Conservation (phyloP, 2,329 filamentous ascomycete genomes). For the Colletotrichum endophyticum region DNA sequence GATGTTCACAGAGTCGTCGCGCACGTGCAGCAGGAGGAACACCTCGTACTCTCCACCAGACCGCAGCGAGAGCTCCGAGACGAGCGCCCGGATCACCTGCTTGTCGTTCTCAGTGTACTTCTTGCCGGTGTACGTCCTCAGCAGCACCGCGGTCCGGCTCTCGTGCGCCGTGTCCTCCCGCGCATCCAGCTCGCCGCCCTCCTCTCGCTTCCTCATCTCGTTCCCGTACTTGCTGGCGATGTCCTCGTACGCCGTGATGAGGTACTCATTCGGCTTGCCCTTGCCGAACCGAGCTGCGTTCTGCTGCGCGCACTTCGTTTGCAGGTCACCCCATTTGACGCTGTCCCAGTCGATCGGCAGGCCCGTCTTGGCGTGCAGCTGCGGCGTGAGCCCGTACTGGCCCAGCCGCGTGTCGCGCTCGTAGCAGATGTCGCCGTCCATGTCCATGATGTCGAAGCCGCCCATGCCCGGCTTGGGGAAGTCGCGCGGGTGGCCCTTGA, state of each 20-base stretch:
- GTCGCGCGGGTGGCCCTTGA: conserved; percentile 62
- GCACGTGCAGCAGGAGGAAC: conserved; percentile 80
- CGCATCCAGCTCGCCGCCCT: background rate
- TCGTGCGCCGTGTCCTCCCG: background rate
- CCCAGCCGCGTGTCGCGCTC: conserved; percentile 74
- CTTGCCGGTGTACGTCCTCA: conserved; percentile 78
- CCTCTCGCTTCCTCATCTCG: background rate
- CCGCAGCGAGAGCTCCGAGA: conserved; percentile 77
- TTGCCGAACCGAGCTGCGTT: conserved; percentile 70
- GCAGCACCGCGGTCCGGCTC: conserved; percentile 71
- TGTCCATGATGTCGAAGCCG: conserved; percentile 62
- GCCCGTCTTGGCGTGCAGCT: conserved; percentile 47
- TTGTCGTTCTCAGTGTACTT: conserved; percentile 80
- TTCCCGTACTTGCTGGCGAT: conserved; percentile 11
- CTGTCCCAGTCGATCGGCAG: conserved; percentile 62
- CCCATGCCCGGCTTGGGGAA: conserved; percentile 69
- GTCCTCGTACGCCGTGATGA: conserved; percentile 39
- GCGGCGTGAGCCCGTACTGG: conserved; percentile 62
- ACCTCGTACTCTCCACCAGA: conserved; percentile 86
- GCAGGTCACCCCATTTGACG: conserved; percentile 75
- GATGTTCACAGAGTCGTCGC: conserved; percentile 62
- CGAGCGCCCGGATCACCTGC: conserved; percentile 77
- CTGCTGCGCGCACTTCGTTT: conserved; percentile 66
- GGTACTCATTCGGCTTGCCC: conserved; percentile 46
- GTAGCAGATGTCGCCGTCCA: conserved; percentile 71